Evolutionary conservation across 2,329 filamentous ascomycete species (phyloP).

Genomic region (Leptographium lundbergii): DNA sequence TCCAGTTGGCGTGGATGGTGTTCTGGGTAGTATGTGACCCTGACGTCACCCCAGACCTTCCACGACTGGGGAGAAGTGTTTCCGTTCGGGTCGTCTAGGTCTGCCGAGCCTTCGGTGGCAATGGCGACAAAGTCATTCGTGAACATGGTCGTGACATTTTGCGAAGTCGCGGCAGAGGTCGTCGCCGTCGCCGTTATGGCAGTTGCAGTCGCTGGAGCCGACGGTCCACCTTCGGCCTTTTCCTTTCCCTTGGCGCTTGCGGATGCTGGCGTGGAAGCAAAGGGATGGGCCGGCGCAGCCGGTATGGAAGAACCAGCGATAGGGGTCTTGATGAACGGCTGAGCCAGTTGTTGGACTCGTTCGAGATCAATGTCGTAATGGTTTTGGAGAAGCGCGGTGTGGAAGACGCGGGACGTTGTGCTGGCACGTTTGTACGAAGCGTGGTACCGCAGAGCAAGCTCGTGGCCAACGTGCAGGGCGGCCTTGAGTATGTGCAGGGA

Average conservation of each 20-base stretch:
- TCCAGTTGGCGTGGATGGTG: conserved; percentile 18
- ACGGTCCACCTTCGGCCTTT: conserved; percentile 33
- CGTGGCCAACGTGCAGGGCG: conserved; percentile 68
- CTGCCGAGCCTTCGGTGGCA: conserved; percentile 38
- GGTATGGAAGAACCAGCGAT: conserved; percentile 29
- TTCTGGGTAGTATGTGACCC: conserved; percentile 62
- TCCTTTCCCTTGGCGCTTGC: conserved; percentile 58
- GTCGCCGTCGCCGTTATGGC: neutral
- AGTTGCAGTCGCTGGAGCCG: neutral
- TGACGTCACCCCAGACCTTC: conserved; percentile 71
- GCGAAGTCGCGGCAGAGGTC: neutral
- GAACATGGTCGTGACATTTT: conserved; percentile 47
- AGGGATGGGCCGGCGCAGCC: neutral
- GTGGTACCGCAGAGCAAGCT: conserved; percentile 85
- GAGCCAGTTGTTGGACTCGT: conserved; percentile 69
- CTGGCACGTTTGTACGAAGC: conserved; percentile 68
- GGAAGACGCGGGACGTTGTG: conserved; percentile 52
- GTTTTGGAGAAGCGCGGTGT: conserved; percentile 62
- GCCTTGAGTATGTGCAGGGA: conserved; percentile 66
- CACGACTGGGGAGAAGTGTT: conserved; percentile 28
- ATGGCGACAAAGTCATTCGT: conserved; percentile 77
- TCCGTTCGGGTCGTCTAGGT: conserved; percentile 24
- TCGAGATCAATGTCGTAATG: conserved; percentile 76
- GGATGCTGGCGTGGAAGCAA: conserved; percentile 1
- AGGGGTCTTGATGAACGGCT: conserved; percentile 67